These are phyloP conservation scores for Fraxinus floribunda DNA, from an alignment of 305 asterid genomes.

Conservation along the genomic window DNA sequence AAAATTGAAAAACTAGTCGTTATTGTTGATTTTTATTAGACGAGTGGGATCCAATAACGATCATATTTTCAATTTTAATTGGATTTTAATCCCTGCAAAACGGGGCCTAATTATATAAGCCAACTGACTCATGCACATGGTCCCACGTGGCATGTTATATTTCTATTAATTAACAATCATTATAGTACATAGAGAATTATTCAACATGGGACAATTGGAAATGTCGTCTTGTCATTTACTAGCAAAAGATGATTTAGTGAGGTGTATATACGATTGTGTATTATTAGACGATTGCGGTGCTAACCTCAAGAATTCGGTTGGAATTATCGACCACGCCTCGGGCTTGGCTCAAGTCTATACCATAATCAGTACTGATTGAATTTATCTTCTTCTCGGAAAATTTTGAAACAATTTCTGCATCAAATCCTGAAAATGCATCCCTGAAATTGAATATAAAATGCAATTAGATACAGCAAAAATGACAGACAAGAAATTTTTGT, in stretches of 20 bases:
- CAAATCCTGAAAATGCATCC: constrained; percentile 68
- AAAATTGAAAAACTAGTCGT: too few species aligned
- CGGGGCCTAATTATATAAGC: too few species aligned
- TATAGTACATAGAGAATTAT: too few species aligned
- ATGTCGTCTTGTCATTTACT: background rate
- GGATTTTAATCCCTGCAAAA: too few species aligned
- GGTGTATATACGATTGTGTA: background rate
- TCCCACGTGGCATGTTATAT: background rate
- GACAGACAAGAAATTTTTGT: too few species aligned
- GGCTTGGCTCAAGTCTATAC: constrained; percentile 53
- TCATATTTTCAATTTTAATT: too few species aligned
- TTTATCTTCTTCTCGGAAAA: constrained; percentile 62
- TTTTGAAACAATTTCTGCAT: constrained; percentile 54
- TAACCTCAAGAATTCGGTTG: constrained; percentile 59
- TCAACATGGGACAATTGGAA: too few species aligned
- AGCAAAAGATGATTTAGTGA: background rate
- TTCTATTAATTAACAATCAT: too few species aligned
- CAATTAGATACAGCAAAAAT: background rate
- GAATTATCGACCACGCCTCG: constrained; percentile 79
- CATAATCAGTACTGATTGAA: constrained; percentile 39
- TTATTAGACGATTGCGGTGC: background rate
- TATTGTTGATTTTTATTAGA: too few species aligned
- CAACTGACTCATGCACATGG: background rate
- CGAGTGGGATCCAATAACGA: too few species aligned
- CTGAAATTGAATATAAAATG: constrained; percentile 23